Percentiles rank a stretch among this genome's conserved stretches.
Conservation (phyloP, 2,329 filamentous ascomycete genomes). For the Fusarium fracticaudum region DNA sequence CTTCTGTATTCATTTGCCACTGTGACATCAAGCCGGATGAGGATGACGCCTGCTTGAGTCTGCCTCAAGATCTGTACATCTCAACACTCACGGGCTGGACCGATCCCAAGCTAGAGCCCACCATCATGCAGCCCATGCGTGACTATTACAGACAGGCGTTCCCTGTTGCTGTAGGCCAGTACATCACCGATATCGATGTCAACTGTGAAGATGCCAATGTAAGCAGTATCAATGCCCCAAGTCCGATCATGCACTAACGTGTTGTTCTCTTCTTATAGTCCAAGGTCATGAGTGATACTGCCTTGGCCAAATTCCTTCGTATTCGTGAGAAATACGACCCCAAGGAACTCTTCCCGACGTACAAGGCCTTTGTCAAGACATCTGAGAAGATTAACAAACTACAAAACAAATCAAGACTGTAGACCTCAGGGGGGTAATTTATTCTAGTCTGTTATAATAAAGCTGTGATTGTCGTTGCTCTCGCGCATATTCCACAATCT, state of each 20-base stretch:
- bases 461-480: too few relatives aligned
- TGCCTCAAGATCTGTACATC: constrained; percentile 10
- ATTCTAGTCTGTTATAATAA: background rate
- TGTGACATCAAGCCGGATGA: constrained; percentile 4
- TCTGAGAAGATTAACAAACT: background rate
- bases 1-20: background rate
- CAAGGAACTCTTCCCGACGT: background rate
- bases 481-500: too few relatives aligned
- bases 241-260: background rate
- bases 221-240: background rate
- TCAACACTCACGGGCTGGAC: constrained; percentile 15
- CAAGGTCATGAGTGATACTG: background rate
- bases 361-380: background rate
- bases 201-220: background rate
- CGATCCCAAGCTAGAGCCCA: background rate
- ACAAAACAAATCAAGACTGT: background rate
- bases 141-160: constrained; percentile 1
- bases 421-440: background rate
- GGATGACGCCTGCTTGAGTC: background rate
- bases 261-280: background rate
- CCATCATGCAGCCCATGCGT: background rate
- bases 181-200: constrained; percentile 8
- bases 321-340: constrained; percentile 6
- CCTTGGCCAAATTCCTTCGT: background rate
- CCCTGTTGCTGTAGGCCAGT: background rate